Evolutionary conservation across 495 filamentous ascomycete genomes (phyloP).

Genomic region (Tetracladium marchalianum): DNA sequence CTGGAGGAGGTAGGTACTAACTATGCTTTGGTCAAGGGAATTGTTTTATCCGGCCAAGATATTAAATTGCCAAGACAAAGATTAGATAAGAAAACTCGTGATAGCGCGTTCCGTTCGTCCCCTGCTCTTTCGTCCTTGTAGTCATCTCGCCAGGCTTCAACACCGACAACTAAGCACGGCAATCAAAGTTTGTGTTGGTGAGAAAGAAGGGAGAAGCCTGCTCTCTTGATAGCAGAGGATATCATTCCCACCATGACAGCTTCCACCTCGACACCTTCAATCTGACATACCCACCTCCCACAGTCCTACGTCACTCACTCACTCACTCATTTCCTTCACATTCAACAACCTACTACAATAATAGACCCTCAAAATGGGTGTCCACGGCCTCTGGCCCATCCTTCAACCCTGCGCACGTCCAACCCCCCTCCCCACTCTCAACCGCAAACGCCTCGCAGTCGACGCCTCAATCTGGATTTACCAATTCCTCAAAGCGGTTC

Average conservation of each 20-base stretch:
- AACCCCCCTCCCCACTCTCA: constrained; percentile 90
- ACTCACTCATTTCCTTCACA: no score
- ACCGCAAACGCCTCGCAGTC: constrained; percentile 88
- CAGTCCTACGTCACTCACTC: no score
- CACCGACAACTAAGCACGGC: neutral
- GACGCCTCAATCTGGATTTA: constrained; percentile 99
- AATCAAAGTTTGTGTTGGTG: neutral
- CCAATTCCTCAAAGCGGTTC: constrained; percentile 96
- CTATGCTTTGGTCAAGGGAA: neutral
- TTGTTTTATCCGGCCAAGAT: no score
- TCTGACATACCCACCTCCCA: neutral
- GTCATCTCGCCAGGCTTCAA: neutral
- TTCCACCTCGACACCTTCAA: neutral
- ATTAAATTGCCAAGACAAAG: neutral
- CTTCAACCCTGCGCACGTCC: constrained; percentile 83
- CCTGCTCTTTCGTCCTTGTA: neutral
- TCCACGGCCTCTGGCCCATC: constrained; percentile 93
- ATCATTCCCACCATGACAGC: neutral
- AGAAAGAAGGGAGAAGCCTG: neutral
- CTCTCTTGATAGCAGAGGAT: constrained; percentile 1
- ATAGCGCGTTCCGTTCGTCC: constrained; percentile 3
- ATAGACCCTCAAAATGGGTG: constrained; percentile 59
- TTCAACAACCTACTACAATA: neutral
- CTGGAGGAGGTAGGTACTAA: neutral
- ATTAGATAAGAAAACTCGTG: constrained; percentile 6